These are phyloP conservation scores for Pythium sukuiense DNA, from an alignment of 352 stramenopile genomes.

Conservation along the genomic window DNA sequence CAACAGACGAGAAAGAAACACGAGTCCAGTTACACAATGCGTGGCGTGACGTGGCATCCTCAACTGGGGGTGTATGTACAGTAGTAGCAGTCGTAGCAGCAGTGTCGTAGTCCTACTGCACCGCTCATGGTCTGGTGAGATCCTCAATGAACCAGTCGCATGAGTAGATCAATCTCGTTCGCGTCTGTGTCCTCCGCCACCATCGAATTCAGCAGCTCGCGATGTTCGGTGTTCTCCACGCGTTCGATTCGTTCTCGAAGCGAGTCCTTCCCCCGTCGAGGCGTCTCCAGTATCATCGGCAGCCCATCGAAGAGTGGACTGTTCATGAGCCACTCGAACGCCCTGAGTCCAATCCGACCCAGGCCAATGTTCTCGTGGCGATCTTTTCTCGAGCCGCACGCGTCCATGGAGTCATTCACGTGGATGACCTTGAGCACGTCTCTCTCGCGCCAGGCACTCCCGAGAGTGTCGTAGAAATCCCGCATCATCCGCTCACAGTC, in stretches of 20 bases:
- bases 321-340: constrained; percentile 50
- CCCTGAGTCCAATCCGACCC: constrained; percentile 30
- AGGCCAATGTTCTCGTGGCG: constrained; percentile 48
- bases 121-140: background rate
- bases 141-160: constrained; percentile 14
- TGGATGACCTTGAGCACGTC: constrained; percentile 45
- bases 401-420: constrained; percentile 46
- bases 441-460: constrained; percentile 23
- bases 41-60: background rate
- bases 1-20: constrained; percentile 1
- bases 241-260: background rate
- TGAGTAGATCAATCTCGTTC: constrained; percentile 28
- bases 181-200: constrained; percentile 18
- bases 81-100: constrained; percentile 2
- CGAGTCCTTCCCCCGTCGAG: constrained; percentile 19
- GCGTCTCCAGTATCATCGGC: constrained; percentile 53
- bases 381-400: constrained; percentile 31
- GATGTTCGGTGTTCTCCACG: constrained; percentile 5
- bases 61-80: constrained; percentile 4
- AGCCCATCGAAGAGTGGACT: constrained; percentile 33
- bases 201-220: constrained; percentile 1
- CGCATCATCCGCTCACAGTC: constrained; percentile 40
- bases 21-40: background rate
- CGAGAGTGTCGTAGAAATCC: constrained; percentile 31
- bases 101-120: constrained; percentile 1